phyloP scores from a whole-genome alignment of 1,284 basidiomycete genomes.

The Blastosporella zonata region DNA sequence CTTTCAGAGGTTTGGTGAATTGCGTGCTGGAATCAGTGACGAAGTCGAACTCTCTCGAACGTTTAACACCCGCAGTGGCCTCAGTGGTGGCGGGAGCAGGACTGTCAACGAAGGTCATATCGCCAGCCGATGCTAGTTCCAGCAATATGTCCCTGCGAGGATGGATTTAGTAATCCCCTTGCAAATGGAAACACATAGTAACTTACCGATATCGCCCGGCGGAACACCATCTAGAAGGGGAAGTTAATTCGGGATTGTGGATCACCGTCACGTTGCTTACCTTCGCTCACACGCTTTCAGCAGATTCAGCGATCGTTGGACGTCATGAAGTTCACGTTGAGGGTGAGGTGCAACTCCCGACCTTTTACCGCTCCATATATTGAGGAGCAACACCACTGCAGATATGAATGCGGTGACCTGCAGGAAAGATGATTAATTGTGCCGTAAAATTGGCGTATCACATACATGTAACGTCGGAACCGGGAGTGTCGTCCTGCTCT shows the following conservation, averaged over 20 bases:
- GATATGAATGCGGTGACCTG: constrained; percentile 45
- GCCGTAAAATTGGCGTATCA: not conserved
- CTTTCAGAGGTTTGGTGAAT: constrained; percentile 10
- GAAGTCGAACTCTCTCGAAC: constrained; percentile 21
- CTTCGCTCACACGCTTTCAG: constrained; percentile 46
- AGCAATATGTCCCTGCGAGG: constrained; percentile 32
- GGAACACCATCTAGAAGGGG: constrained; percentile 33
- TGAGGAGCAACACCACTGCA: constrained; percentile 56
- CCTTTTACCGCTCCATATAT: constrained; percentile 55
- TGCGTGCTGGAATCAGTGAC: constrained; percentile 3
- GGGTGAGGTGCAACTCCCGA: constrained; percentile 43
- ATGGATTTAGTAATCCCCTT: not conserved
- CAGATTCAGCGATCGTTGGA: constrained; percentile 51
- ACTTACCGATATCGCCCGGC: constrained; percentile 41
- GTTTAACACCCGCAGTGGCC: constrained; percentile 11
- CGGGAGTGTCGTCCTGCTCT: constrained; percentile 31
- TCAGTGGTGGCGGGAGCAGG: not conserved
- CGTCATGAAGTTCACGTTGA: constrained; percentile 49
- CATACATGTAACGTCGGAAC: constrained; percentile 34
- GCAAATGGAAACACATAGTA: not conserved
- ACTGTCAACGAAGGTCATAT: constrained; percentile 22
- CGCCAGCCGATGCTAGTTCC: constrained; percentile 33
- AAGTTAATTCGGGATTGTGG: not conserved
- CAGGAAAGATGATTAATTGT: constrained; percentile 10
- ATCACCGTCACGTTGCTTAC: constrained; percentile 18